A percentile compares a stretch with the other conserved stretches of the same genome.
phyloP scores from a whole-genome alignment of 2,329 filamentous ascomycete genomes.

The Escovopsis weberi region DNA sequence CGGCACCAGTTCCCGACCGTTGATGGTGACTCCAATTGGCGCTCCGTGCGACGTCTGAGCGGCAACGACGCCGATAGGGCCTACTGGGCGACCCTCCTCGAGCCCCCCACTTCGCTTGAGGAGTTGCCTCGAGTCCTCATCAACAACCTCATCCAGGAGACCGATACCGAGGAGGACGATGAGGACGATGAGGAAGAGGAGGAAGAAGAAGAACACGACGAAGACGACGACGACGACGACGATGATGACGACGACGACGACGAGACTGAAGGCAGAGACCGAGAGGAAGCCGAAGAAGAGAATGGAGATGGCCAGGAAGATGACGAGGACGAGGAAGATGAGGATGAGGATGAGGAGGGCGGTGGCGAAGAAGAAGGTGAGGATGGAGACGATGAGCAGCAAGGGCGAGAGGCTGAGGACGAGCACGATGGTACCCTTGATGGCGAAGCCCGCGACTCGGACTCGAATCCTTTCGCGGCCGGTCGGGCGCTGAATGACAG shows the following conservation, averaged over 20 bases:
- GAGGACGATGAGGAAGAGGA: conserved; percentile 12
- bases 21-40: conserved; percentile 22
- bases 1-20: conserved; percentile 15
- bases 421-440: conserved; percentile 4
- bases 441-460: background rate
- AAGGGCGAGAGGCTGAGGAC: conserved; percentile 11
- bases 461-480: conserved; percentile 10
- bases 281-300: no score
- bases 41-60: conserved; percentile 17
- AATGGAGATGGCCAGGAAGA: no score
- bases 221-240: background rate
- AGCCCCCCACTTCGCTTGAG: conserved; percentile 29
- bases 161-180: conserved; percentile 14
- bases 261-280: no score
- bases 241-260: no score
- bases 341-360: conserved; percentile 10
- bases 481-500: conserved; percentile 20
- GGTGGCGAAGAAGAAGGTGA: conserved; percentile 8
- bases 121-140: conserved; percentile 27
- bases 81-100: conserved; percentile 29
- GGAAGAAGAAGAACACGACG: conserved; percentile 13
- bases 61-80: conserved; percentile 20
- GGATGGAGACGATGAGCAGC: conserved; percentile 10
- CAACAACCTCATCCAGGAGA: conserved; percentile 15
- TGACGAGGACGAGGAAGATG: background rate